Percentiles rank a stretch among this genome's conserved stretches.
Conservation (phyloP, 2,329 filamentous ascomycete genomes). For the Orbilia blumenaviensis region DNA sequence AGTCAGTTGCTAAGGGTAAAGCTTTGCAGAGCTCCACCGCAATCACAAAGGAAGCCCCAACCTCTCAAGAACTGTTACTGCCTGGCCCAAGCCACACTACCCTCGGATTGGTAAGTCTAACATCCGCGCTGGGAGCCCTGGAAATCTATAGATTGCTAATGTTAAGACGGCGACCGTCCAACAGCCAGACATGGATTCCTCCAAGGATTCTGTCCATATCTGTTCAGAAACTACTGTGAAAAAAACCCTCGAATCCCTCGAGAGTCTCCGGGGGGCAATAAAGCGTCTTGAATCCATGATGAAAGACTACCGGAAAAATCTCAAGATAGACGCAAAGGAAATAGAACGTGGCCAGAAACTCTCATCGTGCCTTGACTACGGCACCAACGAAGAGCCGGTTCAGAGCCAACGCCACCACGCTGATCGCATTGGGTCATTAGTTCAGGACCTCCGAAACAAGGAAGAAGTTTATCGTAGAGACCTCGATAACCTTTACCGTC, state of each 20-base stretch:
- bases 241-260: conserved; percentile 33
- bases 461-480: conserved; percentile 19
- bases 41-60: neutral
- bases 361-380: neutral
- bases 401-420: conserved; percentile 7
- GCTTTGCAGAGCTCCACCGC: no score
- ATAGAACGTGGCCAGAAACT: neutral
- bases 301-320: conserved; percentile 21
- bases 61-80: neutral
- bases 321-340: conserved; percentile 27
- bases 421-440: neutral
- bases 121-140: no score
- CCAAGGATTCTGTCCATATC: neutral
- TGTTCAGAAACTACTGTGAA: neutral
- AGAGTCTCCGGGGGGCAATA: conserved; percentile 18
- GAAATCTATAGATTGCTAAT: neutral
- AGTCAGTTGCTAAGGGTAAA: no score
- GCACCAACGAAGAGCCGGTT: neutral
- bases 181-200: neutral
- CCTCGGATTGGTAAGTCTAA: neutral
- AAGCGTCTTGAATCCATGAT: conserved; percentile 30
- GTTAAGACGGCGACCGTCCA: no score
- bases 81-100: neutral
- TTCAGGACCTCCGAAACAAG: conserved; percentile 27
- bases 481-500: conserved; percentile 16